Evolutionary conservation across 1,139 yeast genomes (phyloP).

Genomic region (Candida dubliniensis): DNA sequence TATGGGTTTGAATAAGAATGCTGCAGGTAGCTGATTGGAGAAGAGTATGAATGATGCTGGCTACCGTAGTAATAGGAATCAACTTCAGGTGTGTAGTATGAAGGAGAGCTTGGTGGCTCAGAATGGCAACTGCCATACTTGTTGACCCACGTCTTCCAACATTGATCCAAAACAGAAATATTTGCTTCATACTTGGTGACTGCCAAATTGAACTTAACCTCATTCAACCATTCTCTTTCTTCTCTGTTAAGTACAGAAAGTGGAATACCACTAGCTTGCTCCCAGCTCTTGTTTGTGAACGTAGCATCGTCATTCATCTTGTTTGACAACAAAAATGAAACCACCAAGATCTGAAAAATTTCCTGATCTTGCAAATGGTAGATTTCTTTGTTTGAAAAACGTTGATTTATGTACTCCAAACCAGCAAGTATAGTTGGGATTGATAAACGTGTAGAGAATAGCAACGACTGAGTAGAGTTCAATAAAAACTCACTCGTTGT

Average conservation of each 20-base stretch:
- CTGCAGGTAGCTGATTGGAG: background rate
- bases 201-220: slow-evolving; percentile 49
- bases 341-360: slow-evolving; percentile 63
- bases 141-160: slow-evolving; percentile 49
- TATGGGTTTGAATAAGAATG: background rate
- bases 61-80: background rate
- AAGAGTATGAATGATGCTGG: background rate
- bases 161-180: slow-evolving; percentile 44
- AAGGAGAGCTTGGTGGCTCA: background rate
- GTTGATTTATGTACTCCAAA: slow-evolving; percentile 66
- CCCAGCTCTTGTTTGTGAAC: slow-evolving; percentile 93
- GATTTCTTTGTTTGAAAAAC: slow-evolving; percentile 29
- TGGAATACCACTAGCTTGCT: slow-evolving; percentile 84
- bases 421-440: slow-evolving; percentile 77
- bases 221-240: slow-evolving; percentile 74
- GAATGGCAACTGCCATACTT: slow-evolving; percentile 23
- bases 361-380: slow-evolving; percentile 36
- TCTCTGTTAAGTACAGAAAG: slow-evolving; percentile 58
- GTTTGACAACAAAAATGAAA: slow-evolving; percentile 80
- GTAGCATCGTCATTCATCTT: slow-evolving; percentile 97
- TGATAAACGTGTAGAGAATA: slow-evolving; percentile 89
- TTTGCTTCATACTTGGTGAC: slow-evolving; percentile 44
- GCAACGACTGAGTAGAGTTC: slow-evolving; percentile 34
- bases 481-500: background rate
- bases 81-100: background rate